Conservation (phyloP, 306 rosid species). For the Pterocarpus macrocarpus region DNA sequence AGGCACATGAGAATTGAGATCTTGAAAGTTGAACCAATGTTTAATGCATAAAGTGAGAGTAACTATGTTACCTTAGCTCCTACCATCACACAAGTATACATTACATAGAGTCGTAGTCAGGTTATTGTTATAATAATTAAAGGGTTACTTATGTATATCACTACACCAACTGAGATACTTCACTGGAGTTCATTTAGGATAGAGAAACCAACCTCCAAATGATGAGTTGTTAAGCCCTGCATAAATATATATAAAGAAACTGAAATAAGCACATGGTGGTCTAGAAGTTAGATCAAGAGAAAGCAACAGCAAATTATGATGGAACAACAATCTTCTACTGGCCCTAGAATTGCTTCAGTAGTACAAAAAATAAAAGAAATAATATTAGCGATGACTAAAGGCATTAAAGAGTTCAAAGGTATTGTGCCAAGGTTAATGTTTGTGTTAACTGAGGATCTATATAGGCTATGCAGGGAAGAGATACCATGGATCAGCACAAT, state of each 20-base stretch:
- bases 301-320: neutral
- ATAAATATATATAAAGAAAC: constrained; percentile 41
- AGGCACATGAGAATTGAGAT: neutral
- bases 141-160: neutral
- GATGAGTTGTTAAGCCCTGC: constrained; percentile 80
- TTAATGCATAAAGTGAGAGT: neutral
- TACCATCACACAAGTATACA: neutral
- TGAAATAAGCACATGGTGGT: constrained; percentile 44
- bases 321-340: too few species aligned
- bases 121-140: neutral
- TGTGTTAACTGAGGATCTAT: too few species aligned
- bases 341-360: too few species aligned
- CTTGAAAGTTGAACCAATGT: neutral
- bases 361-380: too few species aligned
- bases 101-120: neutral
- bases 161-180: constrained; percentile 3
- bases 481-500: neutral
- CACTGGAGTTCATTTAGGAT: neutral
- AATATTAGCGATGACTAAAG: too few species aligned
- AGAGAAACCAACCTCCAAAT: constrained; percentile 70
- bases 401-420: too few species aligned
- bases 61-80: constrained; percentile 15
- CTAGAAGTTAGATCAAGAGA: constrained; percentile 8
- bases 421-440: too few species aligned
- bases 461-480: neutral